A percentile compares a stretch with the other conserved stretches of the same genome.
Conservation (phyloP, 768 basidiomycete genomes). For the Lactifluus subvellereus region DNA sequence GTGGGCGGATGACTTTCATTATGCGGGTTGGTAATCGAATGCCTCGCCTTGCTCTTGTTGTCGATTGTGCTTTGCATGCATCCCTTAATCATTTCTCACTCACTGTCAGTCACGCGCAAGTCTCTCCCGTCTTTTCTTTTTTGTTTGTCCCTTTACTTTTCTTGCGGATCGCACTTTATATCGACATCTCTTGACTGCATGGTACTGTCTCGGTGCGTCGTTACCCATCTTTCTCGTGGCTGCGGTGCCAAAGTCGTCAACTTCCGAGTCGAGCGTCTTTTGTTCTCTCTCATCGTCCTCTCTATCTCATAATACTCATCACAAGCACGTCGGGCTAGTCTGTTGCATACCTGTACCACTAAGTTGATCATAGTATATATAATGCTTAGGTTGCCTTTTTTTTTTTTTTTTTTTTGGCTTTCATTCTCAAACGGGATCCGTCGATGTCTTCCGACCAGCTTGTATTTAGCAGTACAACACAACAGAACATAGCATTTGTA, state of each 20-base stretch:
- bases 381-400: conserved; percentile 16
- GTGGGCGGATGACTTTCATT: conserved; percentile 66
- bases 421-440: not conserved
- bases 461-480: not conserved
- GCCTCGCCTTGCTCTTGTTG: not conserved
- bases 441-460: not conserved
- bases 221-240: not conserved
- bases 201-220: conserved; percentile 7
- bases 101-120: conserved; percentile 5
- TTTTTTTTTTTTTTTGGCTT: not conserved
- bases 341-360: conserved; percentile 26
- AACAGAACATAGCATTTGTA: not conserved
- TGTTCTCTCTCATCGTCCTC: conserved; percentile 4
- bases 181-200: conserved; percentile 19
- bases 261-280: not conserved
- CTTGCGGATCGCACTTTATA: conserved; percentile 20
- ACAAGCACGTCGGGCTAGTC: conserved; percentile 22
- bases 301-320: conserved; percentile 18
- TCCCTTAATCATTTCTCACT: conserved; percentile 1
- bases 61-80: not conserved
- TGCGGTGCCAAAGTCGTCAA: not conserved
- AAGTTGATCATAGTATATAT: conserved; percentile 25
- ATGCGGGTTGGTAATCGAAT: conserved; percentile 49
- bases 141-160: not conserved
- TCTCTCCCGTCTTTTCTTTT: not conserved